A percentile compares a stretch with the other conserved stretches of the same genome.
These are phyloP conservation scores for Nannochloris sp. DNA, from an alignment of 139 green algal genomes.

Conservation along the genomic window DNA sequence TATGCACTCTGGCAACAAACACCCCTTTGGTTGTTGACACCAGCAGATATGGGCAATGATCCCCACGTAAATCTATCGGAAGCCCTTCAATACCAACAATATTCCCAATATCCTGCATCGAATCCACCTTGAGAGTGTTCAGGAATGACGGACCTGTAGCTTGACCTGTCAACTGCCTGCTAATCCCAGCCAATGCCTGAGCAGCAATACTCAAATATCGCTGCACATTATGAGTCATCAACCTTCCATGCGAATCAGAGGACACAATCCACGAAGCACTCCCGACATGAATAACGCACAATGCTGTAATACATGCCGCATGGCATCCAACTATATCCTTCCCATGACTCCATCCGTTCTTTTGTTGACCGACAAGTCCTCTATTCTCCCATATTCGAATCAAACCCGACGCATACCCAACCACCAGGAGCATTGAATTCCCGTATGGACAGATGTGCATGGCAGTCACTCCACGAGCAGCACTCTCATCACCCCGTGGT, in stretches of 20 bases:
- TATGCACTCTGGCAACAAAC: too few species aligned
- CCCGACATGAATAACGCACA: conserved; percentile 15
- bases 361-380: neutral
- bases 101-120: neutral
- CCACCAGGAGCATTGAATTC: conserved; percentile 10
- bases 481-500: too few species aligned
- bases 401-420: conserved; percentile 16
- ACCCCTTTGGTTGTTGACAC: too few species aligned
- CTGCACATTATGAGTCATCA: conserved; percentile 26
- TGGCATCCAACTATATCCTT: conserved; percentile 15
- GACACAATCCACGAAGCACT: conserved; percentile 18
- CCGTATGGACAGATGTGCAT: conserved; percentile 19
- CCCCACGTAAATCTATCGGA: neutral
- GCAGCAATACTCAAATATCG: conserved; percentile 14
- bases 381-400: neutral
- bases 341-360: conserved; percentile 6
- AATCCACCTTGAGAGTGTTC: conserved; percentile 17
- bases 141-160: conserved; percentile 6
- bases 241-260: conserved; percentile 18
- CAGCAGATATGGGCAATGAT: too few species aligned
- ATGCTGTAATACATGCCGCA: conserved; percentile 12
- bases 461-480: conserved; percentile 15
- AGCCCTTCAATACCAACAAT: neutral
- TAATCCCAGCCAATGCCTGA: conserved; percentile 21
- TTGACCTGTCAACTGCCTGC: conserved; percentile 18